Base-by-base conservation (phyloP, 805 yeast species). In the Kodamaea neixiangensis region DNA sequence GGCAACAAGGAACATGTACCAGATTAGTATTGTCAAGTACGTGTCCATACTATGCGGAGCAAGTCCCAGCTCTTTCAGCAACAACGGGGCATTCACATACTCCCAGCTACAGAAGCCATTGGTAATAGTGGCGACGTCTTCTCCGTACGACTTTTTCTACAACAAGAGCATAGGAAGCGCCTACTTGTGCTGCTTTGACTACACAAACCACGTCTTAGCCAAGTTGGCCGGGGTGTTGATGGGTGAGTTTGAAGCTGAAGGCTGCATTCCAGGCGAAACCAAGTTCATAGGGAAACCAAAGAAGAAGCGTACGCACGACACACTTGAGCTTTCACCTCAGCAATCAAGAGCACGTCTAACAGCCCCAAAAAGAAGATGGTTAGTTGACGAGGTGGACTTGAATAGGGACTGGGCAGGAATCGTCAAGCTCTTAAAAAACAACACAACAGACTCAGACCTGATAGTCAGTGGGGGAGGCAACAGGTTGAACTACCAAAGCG, bases 81-180 rank as follows among this genome's bases (percentile, higher is more conserved):
- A 54, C 15, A 64, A 55, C 39, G 51, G 59, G 5, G 48, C 62
- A 11, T 47, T 55, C 2, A 54, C 60, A 5, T 52, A 55, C 31
- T 54, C 63, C 18, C 69, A 71, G 54, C 54, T 71, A 13, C 50
- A 70, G 21, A 81, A 80, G 56, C 86, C 86, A 3, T 66, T 83
- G 58, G 71, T 83, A 10, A 74, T 81, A 3, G 73, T 82, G n/a
- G 83, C 86, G 3, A 82, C 85, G 0, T 78, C 82, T 51, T 78
- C 84, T 3, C 87, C 88, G 1, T 82, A 80, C 57, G 87, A 83
- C 58, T 78, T 83, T 58, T 77, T 79, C 44, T 78, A 80, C 50
- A 81, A 80, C 50, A 76, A 76, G 45, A 73, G 75, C 40, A 76
- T 82, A 25, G 83, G 83, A 1, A 75, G 82, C 44, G 76, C 83